Evolutionary conservation across 2,329 filamentous ascomycete genomes (phyloP), one percentile per base, ranked within the genome.

Genomic region (Gaeumannomyces sp.): DNA sequence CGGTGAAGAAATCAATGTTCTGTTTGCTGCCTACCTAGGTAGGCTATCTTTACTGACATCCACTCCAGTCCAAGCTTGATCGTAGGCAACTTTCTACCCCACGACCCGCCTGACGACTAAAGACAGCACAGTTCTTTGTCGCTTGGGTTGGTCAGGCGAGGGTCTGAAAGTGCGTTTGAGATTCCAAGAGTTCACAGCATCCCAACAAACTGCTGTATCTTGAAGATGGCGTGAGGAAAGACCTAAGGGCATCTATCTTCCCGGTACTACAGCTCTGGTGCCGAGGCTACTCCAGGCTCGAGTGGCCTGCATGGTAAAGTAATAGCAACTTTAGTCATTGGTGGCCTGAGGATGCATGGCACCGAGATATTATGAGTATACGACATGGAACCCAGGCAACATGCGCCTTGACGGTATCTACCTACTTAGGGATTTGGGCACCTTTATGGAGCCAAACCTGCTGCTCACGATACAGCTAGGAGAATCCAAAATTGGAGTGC

Each of bases 21-120:
- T 45, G 6, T 19, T 22, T 27, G 25, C 33, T 27, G n/a, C 22
- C 59, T 25, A n/a, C 19, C 10, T 13, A 16, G 19, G n/a, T 28
- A 35, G n/a, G 27, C 33, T 60, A 35, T 57, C 22, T 53, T 27
- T 56, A n/a, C 78, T 83, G 68, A 81, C 64, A 64, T 56, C 61
- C 50, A 33, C 29, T 4, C 29, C 70, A 97, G 95, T 73, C 95
- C 95, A 63, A 93, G 92, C 63, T 81, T 99, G 68, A 99, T 99
- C 72, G 90, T 99, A 61, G 95, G 95, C 62, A 99, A 99, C 74
- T 99, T 99, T 76, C 78, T 99, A 67, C 95, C 95, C 3, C 93
- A 96, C 73, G 87, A 93, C 72, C 86, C 88, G 29, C 64, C 61
- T 14, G 27, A 57, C 6, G 57, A 58, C 29, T 56, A 60, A 58